Conservation (phyloP, 306 rosid genomes). For the Citrullus mucosospermus region DNA sequence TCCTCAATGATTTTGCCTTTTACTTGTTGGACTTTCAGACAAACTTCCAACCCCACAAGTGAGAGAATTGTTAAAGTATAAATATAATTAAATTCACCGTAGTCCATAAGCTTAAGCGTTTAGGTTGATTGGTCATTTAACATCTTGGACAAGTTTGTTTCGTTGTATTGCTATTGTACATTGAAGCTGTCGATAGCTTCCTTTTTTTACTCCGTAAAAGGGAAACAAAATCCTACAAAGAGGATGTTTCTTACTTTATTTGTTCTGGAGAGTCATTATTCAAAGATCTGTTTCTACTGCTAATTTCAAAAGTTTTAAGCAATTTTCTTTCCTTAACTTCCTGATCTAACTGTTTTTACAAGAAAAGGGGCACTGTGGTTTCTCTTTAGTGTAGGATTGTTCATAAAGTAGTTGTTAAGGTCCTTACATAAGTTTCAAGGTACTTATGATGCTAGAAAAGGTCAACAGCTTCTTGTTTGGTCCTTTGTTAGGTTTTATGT, state of each 20-base stretch:
- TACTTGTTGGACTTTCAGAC: no score
- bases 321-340: not conserved
- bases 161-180: not conserved
- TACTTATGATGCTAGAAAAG: not conserved
- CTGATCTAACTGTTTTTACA: not conserved
- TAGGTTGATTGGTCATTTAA: not conserved
- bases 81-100: no score
- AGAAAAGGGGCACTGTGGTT: not conserved
- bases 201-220: no score
- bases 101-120: no score
- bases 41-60: no score
- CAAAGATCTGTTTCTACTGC: not conserved
- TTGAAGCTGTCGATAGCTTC: not conserved
- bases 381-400: not conserved
- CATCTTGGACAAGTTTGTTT: not conserved
- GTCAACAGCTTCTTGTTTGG: not conserved
- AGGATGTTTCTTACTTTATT: not conserved
- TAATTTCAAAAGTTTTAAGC: not conserved
- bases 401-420: not conserved
- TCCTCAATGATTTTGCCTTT: no score
- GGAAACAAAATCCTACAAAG: not conserved
- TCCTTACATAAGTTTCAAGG: not conserved
- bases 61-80: no score
- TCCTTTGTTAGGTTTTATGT: no score
- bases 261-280: not conserved